Base-by-base conservation (phyloP, 2,329 filamentous ascomycete genomes). In the Apiospora hydei region DNA sequence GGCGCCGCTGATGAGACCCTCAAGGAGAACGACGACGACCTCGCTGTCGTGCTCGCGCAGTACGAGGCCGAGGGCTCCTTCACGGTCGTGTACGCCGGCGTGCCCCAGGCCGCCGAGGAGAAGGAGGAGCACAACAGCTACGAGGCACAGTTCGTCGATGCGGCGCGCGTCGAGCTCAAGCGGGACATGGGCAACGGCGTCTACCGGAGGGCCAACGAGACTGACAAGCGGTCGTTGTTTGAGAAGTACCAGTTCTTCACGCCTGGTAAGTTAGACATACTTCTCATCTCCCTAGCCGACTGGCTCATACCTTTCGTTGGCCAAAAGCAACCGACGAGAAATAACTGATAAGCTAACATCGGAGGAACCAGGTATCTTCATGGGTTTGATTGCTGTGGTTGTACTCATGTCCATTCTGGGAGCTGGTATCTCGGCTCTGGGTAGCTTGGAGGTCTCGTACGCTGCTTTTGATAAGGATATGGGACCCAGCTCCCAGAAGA, bases 391-490 rank as follows among this genome's bases (percentile, higher is more conserved):
- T 49, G 91, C 91, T 30, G 84, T 89, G 3, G 81, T 96, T 24
- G 81, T 98, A 51, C 87, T 98, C 68, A 83, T 97, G 73, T 85
- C 89, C 41, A 95, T 98, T 76, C 85, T 98, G 7, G 92, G 92
- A 76, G 91, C 95, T 71, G 96, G 93, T 18, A 84, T 98, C 71
- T 89, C 83, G 73, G 95, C 93, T 18, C 86, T 98, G 16, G 86
- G 89, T 8, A 96, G 94, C 76, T 87, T 99, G 24, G 88, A 98
- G 81, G 94, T 98, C 43, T 93, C 94, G 0, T 98, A 98, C 82
- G 94, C 93, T 74, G 95, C 96, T 1, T 99, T 98, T 81, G 96
- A 97, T 81, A 98, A 98, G 87, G 96, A 98, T 77, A 97, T 94
- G 87, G 94, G 95, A 0, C 94, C 94, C n/a, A 87, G 91, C 49